These are phyloP conservation scores for Pseudozyma sp. DNA, from an alignment of 1,284 basidiomycete genomes.

Conservation along the genomic window DNA sequence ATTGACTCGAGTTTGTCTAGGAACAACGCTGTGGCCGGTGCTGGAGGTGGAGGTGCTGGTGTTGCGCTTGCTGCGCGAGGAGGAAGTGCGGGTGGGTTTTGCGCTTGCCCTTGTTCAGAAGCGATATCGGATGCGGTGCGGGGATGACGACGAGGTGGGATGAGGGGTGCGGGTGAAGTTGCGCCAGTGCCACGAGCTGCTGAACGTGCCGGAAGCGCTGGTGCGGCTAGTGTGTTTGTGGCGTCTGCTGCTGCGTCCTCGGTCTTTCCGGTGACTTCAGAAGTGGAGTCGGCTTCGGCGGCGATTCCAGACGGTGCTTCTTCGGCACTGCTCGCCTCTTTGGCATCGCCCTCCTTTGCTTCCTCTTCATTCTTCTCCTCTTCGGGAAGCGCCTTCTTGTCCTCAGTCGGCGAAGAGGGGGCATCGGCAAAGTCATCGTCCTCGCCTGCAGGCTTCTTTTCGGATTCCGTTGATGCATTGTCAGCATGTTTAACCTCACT, in stretches of 20 bases:
- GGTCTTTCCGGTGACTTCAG: not conserved
- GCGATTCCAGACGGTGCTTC: not conserved
- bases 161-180: constrained; percentile 15
- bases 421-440: constrained; percentile 49
- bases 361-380: constrained; percentile 7
- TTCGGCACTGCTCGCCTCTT: not conserved
- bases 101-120: not conserved
- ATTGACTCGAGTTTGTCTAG: constrained; percentile 34
- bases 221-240: constrained; percentile 2
- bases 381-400: constrained; percentile 9
- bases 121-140: not conserved
- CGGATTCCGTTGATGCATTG: constrained; percentile 4
- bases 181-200: constrained; percentile 25
- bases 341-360: constrained; percentile 1
- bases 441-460: constrained; percentile 19
- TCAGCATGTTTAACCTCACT: constrained; percentile 1
- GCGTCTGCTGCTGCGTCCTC: not conserved
- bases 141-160: constrained; percentile 35
- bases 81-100: constrained; percentile 1
- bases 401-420: constrained; percentile 27
- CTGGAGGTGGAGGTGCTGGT: not conserved
- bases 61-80: constrained; percentile 10
- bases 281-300: not conserved
- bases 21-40: constrained; percentile 24
- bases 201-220: constrained; percentile 32